phyloP scores from a whole-genome alignment of 1,284 basidiomycete species.

The Sanghuangporus weigelae region DNA sequence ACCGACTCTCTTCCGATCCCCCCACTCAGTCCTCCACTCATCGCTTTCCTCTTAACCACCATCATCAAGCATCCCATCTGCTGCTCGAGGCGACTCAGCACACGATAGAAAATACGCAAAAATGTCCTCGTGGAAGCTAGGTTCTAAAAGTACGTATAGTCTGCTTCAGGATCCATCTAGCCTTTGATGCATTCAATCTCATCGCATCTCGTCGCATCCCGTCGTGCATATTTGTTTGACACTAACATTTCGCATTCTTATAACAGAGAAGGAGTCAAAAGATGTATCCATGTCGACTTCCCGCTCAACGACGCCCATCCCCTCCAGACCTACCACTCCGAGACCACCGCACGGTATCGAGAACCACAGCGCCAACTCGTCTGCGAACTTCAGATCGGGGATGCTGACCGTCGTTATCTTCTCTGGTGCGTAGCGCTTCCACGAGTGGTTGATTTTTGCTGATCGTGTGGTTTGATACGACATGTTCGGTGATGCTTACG shows the following conservation, averaged over 20 bases:
- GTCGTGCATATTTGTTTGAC: background rate
- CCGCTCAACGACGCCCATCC: constrained; percentile 69
- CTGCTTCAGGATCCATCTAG: background rate
- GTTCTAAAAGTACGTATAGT: constrained; percentile 35
- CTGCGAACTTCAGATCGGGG: constrained; percentile 61
- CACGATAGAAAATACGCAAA: background rate
- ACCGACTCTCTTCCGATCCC: background rate
- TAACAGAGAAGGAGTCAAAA: constrained; percentile 56
- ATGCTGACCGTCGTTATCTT: constrained; percentile 86
- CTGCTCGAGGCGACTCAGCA: background rate
- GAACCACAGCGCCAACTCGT: constrained; percentile 19
- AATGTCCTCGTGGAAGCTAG: constrained; percentile 42
- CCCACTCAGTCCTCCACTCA: background rate
- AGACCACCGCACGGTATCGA: constrained; percentile 41
- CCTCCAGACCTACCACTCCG: constrained; percentile 66
- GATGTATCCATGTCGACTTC: constrained; percentile 49
- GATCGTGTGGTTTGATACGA: no score
- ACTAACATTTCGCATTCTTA: constrained; percentile 22
- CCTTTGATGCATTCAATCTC: background rate
- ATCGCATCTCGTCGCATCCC: background rate
- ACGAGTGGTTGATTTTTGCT: no score
- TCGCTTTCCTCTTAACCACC: background rate
- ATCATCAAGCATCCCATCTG: background rate
- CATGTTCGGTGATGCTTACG: no score
- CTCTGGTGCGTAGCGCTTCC: constrained; percentile 49